Conservation (phyloP, 2,329 filamentous ascomycete species). For the Claviceps monticola region DNA sequence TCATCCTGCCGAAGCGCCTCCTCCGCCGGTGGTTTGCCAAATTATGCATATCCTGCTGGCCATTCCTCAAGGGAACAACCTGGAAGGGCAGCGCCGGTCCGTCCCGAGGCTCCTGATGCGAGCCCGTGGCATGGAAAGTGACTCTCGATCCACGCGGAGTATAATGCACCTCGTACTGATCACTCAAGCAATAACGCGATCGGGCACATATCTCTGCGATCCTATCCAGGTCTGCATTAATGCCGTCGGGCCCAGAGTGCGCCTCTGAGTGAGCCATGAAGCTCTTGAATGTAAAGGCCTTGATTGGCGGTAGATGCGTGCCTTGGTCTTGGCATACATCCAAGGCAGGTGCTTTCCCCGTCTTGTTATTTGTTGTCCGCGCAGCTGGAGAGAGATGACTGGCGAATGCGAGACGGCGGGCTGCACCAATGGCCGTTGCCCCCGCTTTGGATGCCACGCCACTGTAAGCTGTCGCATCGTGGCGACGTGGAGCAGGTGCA, state of each 20-base stretch:
- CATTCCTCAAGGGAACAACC: conserved; percentile 37
- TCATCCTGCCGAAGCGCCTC: conserved; percentile 27
- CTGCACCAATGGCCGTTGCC: conserved; percentile 16
- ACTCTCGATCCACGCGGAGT: conserved; percentile 46
- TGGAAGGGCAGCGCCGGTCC: conserved; percentile 34
- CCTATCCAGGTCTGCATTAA: conserved; percentile 45
- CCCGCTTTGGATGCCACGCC: conserved; percentile 15
- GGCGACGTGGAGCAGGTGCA: conserved; percentile 25
- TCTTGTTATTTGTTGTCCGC: conserved; percentile 11
- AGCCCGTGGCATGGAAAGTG: conserved; percentile 25
- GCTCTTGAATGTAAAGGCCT: conserved; percentile 51
- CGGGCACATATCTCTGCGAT: conserved; percentile 55
- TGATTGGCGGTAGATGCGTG: conserved; percentile 43
- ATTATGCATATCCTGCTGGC: conserved; percentile 31
- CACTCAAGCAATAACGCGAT: conserved; percentile 50
- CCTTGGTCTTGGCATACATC: conserved; percentile 20
- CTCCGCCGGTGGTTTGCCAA: conserved; percentile 19
- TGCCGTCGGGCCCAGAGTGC: conserved; percentile 28
- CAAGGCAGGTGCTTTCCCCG: conserved; percentile 18
- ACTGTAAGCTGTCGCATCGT: conserved; percentile 13
- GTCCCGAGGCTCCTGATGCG: conserved; percentile 23
- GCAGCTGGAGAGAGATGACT: conserved; percentile 15
- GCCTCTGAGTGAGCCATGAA: conserved; percentile 44
- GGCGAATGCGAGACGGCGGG: conserved; percentile 20
- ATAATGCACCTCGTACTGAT: conserved; percentile 54